phyloP scores from a whole-genome alignment of 2,329 filamentous ascomycete genomes.

The Pseudocercospora crystallina region DNA sequence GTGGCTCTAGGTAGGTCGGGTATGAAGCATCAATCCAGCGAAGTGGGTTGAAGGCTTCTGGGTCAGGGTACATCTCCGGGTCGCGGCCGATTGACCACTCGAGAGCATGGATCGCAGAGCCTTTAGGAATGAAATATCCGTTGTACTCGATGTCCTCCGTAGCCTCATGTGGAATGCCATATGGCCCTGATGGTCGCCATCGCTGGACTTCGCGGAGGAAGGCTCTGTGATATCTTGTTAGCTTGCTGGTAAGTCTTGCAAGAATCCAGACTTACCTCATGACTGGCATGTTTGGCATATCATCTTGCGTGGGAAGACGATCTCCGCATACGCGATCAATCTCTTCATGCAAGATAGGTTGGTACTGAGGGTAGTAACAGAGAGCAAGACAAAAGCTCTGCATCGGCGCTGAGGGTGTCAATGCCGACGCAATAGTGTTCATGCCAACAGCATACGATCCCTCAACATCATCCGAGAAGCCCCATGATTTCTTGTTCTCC shows the following conservation, averaged over 20 bases:
- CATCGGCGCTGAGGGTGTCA: slow-evolving; percentile 38
- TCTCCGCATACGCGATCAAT: slow-evolving; percentile 59
- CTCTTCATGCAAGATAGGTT: slow-evolving; percentile 50
- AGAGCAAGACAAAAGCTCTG: slow-evolving; percentile 45
- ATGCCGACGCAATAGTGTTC: slow-evolving; percentile 48
- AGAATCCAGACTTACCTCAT: slow-evolving; percentile 28
- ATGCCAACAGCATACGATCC: slow-evolving; percentile 50
- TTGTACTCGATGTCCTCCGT: slow-evolving; percentile 32
- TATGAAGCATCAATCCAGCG: too few relatives aligned
- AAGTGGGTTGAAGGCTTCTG: neutral
- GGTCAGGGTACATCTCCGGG: neutral
- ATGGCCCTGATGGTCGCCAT: slow-evolving; percentile 57
- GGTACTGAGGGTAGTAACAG: slow-evolving; percentile 35
- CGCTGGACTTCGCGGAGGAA: slow-evolving; percentile 59
- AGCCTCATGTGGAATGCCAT: slow-evolving; percentile 29
- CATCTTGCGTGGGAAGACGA: slow-evolving; percentile 53
- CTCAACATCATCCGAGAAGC: slow-evolving; percentile 45
- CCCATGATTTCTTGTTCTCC: slow-evolving; percentile 40
- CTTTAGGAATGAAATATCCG: slow-evolving; percentile 33
- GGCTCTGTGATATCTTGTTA: slow-evolving; percentile 38
- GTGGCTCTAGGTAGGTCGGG: too few relatives aligned
- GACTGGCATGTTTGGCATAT: slow-evolving; percentile 53
- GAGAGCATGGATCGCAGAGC: slow-evolving; percentile 17
- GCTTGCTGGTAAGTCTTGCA: too few relatives aligned
- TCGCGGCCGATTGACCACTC: neutral